Base-by-base conservation (phyloP, 129 eudicot species). In the Flaveria linearis region DNA sequence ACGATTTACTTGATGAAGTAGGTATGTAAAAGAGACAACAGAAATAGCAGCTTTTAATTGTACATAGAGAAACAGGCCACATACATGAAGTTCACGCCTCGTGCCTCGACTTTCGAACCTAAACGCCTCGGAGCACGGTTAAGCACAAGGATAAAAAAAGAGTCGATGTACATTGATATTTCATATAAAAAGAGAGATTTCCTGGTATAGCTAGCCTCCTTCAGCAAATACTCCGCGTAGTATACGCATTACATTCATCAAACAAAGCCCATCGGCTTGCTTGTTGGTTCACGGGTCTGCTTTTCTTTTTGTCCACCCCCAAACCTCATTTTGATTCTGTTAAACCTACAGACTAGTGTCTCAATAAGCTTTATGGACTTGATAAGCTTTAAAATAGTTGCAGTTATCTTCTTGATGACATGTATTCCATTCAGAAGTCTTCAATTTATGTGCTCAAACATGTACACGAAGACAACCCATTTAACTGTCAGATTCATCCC, bases 401-500 rank as follows among this genome's bases (percentile, higher is more conserved):
- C 23, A 5, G 58, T 15, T 52, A 16, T 16, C 22, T 57, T 13
- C 64, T 20, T 57, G 15, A 57, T 20, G 66, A 11, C 36, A 9
- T 14, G 5, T 22, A 23, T 58, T 58, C 39, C 66, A 60, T 23
- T 60, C 41, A 5, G 23, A 33, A 33, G 30, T 74, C 55, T 20
- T 60, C 42, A 14, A 60, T 45, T 42, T 74, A 20, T 26, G 70
- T 62, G 58, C 28, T 25, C 18, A 23, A 45, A 60, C 60, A 50
- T 26, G 55, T 52, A 52, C 57, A 53, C 43, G 11, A 22, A 39
- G 26, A 33, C 23, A 51, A 39, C 45, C 13, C 18, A 1, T 50
- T 63, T 71, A 84, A 74, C 69, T 30, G 69, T 85, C 86, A 50
- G 81, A 83, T 43, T 83, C 84, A 74, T 84, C 84, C 2, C 75